Conservation (phyloP, 805 yeast genomes). For the Wickerhamomyces queroliae region DNA sequence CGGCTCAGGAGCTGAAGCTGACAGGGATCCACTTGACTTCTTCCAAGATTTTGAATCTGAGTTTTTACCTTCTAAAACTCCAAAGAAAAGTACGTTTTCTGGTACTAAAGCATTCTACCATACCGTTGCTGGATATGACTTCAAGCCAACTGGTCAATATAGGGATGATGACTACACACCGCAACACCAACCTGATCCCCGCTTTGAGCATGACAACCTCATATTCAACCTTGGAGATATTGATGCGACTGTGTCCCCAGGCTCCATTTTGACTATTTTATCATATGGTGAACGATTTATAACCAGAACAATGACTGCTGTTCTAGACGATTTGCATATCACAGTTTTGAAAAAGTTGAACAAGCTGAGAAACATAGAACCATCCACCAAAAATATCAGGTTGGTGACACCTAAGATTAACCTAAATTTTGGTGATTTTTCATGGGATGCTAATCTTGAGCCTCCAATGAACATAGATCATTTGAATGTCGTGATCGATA, state of each 20-base stretch:
- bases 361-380: conserved; percentile 24
- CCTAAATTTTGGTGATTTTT: conserved; percentile 31
- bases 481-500: conserved; percentile 5
- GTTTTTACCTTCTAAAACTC: not conserved
- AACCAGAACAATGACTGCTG: conserved; percentile 35
- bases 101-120: conserved; percentile 4
- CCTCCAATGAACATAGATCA: conserved; percentile 13
- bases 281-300: conserved; percentile 30
- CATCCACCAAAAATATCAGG: conserved; percentile 37
- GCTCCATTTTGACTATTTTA: conserved; percentile 32
- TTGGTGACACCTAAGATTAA: conserved; percentile 41
- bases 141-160: conserved; percentile 11
- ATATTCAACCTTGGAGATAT: conserved; percentile 49
- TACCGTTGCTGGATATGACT: conserved; percentile 13
- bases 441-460: conserved; percentile 9
- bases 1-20: not conserved
- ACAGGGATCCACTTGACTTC: conserved; percentile 3
- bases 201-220: conserved; percentile 47
- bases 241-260: conserved; percentile 41
- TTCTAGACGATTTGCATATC: conserved; percentile 62
- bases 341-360: conserved; percentile 45
- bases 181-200: conserved; percentile 26
- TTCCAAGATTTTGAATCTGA: conserved; percentile 14
- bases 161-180: conserved; percentile 17
- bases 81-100: not conserved